Conservation (phyloP, 352 stramenopile species). For the Elongisporangium undulatum region DNA sequence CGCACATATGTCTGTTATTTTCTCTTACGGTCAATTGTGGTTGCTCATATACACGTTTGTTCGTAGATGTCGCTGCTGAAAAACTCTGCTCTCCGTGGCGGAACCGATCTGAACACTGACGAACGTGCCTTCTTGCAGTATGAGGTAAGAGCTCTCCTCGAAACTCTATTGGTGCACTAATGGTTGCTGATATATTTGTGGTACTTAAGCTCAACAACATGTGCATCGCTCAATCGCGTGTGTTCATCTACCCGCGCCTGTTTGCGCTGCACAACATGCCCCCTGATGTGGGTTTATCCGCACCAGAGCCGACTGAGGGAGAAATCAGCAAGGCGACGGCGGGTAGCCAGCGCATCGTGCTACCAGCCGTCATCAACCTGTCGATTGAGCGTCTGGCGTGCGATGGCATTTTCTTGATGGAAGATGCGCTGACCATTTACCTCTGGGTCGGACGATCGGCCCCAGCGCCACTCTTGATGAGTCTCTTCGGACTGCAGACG, state of each 20-base stretch:
- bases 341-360: conserved; percentile 63
- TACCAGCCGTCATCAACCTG: conserved; percentile 93
- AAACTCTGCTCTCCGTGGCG: conserved; percentile 95
- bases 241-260: conserved; percentile 97
- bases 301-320: conserved; percentile 27
- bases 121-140: conserved; percentile 93
- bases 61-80: conserved; percentile 96
- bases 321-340: conserved; percentile 39
- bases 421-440: conserved; percentile 95
- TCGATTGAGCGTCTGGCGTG: conserved; percentile 92
- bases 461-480: conserved; percentile 81
- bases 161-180: not conserved
- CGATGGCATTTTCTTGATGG: conserved; percentile 96
- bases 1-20: conserved; percentile 7
- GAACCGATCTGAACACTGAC: conserved; percentile 95
- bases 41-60: not conserved
- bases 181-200: conserved; percentile 5
- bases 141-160: conserved; percentile 24
- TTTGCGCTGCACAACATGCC: conserved; percentile 95
- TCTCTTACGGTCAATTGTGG: conserved; percentile 3
- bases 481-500: conserved; percentile 92
- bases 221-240: conserved; percentile 84
- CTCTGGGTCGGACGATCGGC: conserved; percentile 95
- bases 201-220: conserved; percentile 90
- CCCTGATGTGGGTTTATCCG: conserved; percentile 76